Conservation (phyloP, 305 asterid genomes). For the Fraxinus platypoda region DNA sequence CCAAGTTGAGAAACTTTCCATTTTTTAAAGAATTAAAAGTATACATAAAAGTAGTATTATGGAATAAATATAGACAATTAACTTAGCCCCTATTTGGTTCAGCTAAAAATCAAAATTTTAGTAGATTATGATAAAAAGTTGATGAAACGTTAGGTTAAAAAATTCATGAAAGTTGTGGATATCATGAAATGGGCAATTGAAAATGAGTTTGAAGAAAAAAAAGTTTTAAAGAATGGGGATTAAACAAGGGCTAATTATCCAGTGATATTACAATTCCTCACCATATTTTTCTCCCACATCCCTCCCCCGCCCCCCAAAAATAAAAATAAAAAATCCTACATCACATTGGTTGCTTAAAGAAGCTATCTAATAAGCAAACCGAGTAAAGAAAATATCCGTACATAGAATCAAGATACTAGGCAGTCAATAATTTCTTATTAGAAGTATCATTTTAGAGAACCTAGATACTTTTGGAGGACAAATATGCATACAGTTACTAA, state of each 20-base stretch:
- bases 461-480: conserved; percentile 20
- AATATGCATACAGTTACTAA: not conserved
- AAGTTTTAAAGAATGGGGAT: too few species aligned
- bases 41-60: not conserved
- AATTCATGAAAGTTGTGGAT: not conserved
- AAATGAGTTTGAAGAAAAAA: not conserved
- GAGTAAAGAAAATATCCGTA: not conserved
- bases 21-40: not conserved
- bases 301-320: too few species aligned
- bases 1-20: not conserved
- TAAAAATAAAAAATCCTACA: not conserved
- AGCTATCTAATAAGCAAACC: conserved; percentile 5
- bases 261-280: not conserved
- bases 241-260: not conserved
- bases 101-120: not conserved
- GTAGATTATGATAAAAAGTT: not conserved
- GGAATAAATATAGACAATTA: not conserved
- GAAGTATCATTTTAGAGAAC: not conserved
- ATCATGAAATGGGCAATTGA: not conserved
- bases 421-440: not conserved
- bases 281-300: not conserved
- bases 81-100: not conserved
- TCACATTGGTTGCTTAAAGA: not conserved
- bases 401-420: not conserved
- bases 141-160: not conserved